phyloP scores from a whole-genome alignment of 768 basidiomycete species.

The Heimioporus sp. region DNA sequence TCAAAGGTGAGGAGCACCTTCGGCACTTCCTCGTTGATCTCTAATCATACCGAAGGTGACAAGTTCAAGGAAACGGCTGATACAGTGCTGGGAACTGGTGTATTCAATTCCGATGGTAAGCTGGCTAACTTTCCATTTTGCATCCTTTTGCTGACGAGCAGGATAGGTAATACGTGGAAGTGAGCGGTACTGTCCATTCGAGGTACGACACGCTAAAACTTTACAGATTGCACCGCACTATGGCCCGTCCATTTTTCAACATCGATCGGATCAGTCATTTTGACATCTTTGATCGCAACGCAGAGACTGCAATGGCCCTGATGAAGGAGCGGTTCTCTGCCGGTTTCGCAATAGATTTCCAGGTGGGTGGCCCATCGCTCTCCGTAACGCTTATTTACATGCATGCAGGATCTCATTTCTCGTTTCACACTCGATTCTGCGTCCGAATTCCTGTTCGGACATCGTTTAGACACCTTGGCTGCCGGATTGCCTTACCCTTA shows the following conservation, averaged over 20 bases:
- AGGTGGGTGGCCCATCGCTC: constrained; percentile 33
- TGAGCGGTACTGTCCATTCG: constrained; percentile 25
- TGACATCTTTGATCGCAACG: constrained; percentile 56
- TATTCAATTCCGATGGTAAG: constrained; percentile 55
- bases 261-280: constrained; percentile 60
- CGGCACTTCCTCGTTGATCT: background rate
- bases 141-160: constrained; percentile 1
- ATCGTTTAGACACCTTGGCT: constrained; percentile 38
- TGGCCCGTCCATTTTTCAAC: constrained; percentile 71
- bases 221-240: constrained; percentile 56
- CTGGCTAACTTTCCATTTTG: background rate
- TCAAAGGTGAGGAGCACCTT: constrained; percentile 35
- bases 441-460: constrained; percentile 51
- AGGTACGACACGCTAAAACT: background rate
- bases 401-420: constrained; percentile 38
- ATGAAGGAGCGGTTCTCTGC: constrained; percentile 42
- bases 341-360: constrained; percentile 58
- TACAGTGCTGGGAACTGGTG: constrained; percentile 46
- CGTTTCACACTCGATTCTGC: constrained; percentile 54
- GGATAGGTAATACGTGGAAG: constrained; percentile 69
- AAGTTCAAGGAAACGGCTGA: constrained; percentile 30
- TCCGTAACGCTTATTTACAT: background rate
- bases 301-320: constrained; percentile 42
- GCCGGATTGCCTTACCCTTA: constrained; percentile 38
- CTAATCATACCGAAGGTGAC: constrained; percentile 24